These are phyloP conservation scores for Amanita pallidorosea DNA, from an alignment of 768 basidiomycete genomes.

Conservation along the genomic window DNA sequence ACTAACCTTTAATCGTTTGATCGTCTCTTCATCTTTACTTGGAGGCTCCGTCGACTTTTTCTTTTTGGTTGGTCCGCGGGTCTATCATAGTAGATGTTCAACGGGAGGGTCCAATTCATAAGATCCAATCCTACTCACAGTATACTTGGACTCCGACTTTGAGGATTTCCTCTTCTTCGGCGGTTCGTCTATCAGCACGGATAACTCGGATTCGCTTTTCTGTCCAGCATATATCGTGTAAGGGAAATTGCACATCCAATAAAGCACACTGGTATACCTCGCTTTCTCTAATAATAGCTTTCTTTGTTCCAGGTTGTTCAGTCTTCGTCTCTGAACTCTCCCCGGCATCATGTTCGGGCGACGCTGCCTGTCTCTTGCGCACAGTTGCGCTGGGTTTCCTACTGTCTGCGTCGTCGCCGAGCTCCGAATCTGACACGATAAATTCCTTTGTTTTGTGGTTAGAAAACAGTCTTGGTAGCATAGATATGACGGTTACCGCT, in stretches of 20 bases:
- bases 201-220: constrained; percentile 50
- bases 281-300: not conserved
- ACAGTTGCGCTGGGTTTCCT: not conserved
- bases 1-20: constrained; percentile 63
- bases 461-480: not conserved
- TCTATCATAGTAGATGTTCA: constrained; percentile 8
- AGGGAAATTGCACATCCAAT: not conserved
- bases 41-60: constrained; percentile 19
- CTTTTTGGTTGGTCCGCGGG: constrained; percentile 19
- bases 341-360: not conserved
- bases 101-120: not conserved
- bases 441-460: not conserved
- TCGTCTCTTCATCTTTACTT: constrained; percentile 59
- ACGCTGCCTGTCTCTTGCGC: not conserved
- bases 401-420: not conserved
- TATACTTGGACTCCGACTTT: constrained; percentile 11
- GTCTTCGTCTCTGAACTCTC: not conserved
- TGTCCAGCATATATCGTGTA: constrained; percentile 2
- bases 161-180: constrained; percentile 27
- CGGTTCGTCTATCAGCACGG: constrained; percentile 48
- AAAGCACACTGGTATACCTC: not conserved
- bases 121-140: constrained; percentile 18
- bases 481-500: not conserved
- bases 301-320: not conserved
- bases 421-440: constrained; percentile 1